These are phyloP conservation scores for Wolfiporia cocos DNA, from an alignment of 1,284 basidiomycete genomes.

Conservation along the genomic window DNA sequence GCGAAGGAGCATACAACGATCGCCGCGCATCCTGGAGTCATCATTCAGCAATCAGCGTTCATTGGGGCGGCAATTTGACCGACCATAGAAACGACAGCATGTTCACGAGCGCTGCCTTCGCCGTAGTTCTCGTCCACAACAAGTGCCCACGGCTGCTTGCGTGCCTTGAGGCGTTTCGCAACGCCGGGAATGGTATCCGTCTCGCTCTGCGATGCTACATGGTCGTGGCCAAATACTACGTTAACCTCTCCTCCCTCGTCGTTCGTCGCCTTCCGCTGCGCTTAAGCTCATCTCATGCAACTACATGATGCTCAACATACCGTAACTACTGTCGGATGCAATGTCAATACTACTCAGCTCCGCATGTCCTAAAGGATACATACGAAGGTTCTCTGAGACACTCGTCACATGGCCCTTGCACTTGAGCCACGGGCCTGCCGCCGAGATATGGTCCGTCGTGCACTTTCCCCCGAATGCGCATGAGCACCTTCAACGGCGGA, in stretches of 20 bases:
- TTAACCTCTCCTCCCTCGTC: constrained; percentile 92
- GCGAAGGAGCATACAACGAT: constrained; percentile 93
- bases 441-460: constrained; percentile 97
- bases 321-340: constrained; percentile 65
- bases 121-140: constrained; percentile 97
- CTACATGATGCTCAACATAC: no score
- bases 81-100: constrained; percentile 93
- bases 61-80: no score
- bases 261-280: constrained; percentile 88
- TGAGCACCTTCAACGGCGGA: constrained; percentile 75
- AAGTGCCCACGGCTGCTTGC: constrained; percentile 87
- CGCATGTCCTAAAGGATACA: constrained; percentile 28
- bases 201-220: constrained; percentile 36
- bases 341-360: constrained; percentile 16
- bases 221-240: constrained; percentile 75
- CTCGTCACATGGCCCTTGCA: constrained; percentile 97
- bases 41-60: no score
- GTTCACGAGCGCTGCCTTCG: constrained; percentile 97
- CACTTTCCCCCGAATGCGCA: constrained; percentile 96
- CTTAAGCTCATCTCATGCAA: no score
- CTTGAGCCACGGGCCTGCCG: constrained; percentile 96
- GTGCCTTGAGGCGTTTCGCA: constrained; percentile 82
- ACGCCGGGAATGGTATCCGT: constrained; percentile 84
- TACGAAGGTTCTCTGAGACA: constrained; percentile 92
- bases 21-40: constrained; percentile 61